Evolutionary conservation across 2,329 filamentous ascomycete species (phyloP).

Genomic region (Ceratocystis lukuohia): DNA sequence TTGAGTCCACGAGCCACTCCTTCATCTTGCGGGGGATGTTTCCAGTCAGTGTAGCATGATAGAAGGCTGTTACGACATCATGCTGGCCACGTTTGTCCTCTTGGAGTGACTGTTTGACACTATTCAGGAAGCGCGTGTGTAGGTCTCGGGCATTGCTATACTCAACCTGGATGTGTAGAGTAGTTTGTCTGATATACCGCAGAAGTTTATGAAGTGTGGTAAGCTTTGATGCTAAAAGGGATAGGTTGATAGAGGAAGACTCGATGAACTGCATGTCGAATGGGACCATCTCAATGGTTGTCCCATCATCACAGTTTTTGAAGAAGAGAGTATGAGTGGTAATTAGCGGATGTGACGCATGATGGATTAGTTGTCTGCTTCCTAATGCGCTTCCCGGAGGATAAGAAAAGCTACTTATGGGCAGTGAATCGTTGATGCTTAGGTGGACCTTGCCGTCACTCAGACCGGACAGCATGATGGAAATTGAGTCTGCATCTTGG

Average conservation of each 20-base stretch:
- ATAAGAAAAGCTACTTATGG: constrained; percentile 53
- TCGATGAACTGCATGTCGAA: constrained; percentile 76
- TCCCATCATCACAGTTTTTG: constrained; percentile 26
- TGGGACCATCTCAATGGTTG: constrained; percentile 49
- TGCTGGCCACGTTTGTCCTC: constrained; percentile 51
- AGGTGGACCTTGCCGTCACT: constrained; percentile 59
- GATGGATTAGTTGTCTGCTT: constrained; percentile 34
- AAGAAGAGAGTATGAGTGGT: constrained; percentile 66
- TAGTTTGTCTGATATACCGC: constrained; percentile 69
- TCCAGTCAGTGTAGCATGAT: constrained; percentile 73
- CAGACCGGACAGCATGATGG: constrained; percentile 64
- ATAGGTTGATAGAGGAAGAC: constrained; percentile 64
- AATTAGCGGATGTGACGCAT: constrained; percentile 58
- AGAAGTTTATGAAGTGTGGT: constrained; percentile 78
- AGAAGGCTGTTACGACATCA: constrained; percentile 62
- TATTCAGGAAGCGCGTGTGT: constrained; percentile 55
- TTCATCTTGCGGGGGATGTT: constrained; percentile 61
- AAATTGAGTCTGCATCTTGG: constrained; percentile 58
- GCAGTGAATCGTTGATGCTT: constrained; percentile 74
- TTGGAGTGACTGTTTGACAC: constrained; percentile 45
- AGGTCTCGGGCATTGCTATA: constrained; percentile 74
- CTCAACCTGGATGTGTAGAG: constrained; percentile 65
- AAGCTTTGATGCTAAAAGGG: constrained; percentile 72
- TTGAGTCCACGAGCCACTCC: constrained; percentile 78
- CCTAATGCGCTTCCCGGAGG: constrained; percentile 25